Base-by-base conservation (phyloP, 2,329 filamentous ascomycete species). In the Colletotrichum cereale region DNA sequence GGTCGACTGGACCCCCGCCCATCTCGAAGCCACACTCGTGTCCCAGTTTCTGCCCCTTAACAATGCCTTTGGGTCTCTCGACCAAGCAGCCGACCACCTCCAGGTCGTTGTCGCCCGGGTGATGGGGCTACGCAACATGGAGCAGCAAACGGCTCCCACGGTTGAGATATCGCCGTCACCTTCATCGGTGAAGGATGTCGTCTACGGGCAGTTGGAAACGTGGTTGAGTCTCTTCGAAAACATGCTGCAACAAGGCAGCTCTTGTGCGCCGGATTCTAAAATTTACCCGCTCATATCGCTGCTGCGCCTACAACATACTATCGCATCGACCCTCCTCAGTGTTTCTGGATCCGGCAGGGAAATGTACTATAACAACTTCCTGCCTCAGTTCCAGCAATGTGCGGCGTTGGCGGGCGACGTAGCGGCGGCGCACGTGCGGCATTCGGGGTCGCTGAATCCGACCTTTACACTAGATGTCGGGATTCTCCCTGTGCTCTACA, bases 1-100 rank as follows among this genome's bases (percentile, higher is more conserved):
- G 31, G 60, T 79, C 44, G 80, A 80, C 69, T 80, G 79, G 79
- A 78, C 75, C n/a, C 80, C 80, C 34, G 63, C 57, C 18, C 70
- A 76, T 67, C 71, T 79, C 34, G 66, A 78, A 73, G 74, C 78
- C 40, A 73, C 66, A 29, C 24, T 29, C 11, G 24, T 7, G 14
- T 16, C 24, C 5, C 24, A 50, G 14, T 3, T 29, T 50, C 24
- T 12, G 26, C 11, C 24, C 24, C 16, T 5, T 12, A 5, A 50
- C n/a, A 50, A 12, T 8, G 2, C 48, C 24, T 50, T 50, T 50
- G 11, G 12, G 24, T 50, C 24, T 11, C 24, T 50, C 24, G 48
- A 29, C 24, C 48, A 50, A 29, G 48, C 48, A 11, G 48, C 48
- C n/a, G 24, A 50, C 5, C 24, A 50, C 5, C 2, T 50, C 2